phyloP scores from a whole-genome alignment of 2,329 filamentous ascomycete genomes.

The Didymella lethalis region DNA sequence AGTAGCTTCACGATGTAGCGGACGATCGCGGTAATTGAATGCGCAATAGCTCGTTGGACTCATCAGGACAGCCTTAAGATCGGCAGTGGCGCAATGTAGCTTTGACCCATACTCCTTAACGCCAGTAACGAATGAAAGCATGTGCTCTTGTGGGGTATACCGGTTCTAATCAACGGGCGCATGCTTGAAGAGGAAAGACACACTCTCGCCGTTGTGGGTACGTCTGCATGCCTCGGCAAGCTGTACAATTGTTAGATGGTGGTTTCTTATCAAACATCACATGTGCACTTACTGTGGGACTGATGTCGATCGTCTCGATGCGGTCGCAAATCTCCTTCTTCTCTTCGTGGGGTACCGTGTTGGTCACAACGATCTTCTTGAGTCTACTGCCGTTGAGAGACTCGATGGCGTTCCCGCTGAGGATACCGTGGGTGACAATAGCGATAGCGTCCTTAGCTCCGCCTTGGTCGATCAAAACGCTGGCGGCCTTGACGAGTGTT shows the following conservation, averaged over 20 bases:
- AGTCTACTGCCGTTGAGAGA: constrained; percentile 81
- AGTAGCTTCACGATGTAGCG: constrained; percentile 26
- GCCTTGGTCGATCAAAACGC: constrained; percentile 80
- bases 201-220: constrained; percentile 75
- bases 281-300: constrained; percentile 68
- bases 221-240: constrained; percentile 74
- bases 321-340: constrained; percentile 81
- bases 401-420: constrained; percentile 87
- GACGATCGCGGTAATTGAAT: constrained; percentile 13
- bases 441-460: constrained; percentile 89
- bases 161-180: constrained; percentile 59
- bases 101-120: constrained; percentile 27
- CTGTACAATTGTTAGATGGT: constrained; percentile 38
- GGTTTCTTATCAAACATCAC: neutral
- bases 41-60: constrained; percentile 15
- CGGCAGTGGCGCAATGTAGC: constrained; percentile 19
- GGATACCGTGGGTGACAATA: constrained; percentile 92
- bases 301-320: constrained; percentile 91
- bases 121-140: constrained; percentile 24
- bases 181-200: constrained; percentile 75
- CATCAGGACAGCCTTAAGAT: constrained; percentile 14
- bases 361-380: constrained; percentile 84
- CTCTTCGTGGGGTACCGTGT: constrained; percentile 82
- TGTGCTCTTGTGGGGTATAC: constrained; percentile 19
- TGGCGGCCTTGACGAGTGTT: constrained; percentile 85